Base-by-base conservation (phyloP, 2,329 filamentous ascomycete genomes). In the Cordyceps farinosa region DNA sequence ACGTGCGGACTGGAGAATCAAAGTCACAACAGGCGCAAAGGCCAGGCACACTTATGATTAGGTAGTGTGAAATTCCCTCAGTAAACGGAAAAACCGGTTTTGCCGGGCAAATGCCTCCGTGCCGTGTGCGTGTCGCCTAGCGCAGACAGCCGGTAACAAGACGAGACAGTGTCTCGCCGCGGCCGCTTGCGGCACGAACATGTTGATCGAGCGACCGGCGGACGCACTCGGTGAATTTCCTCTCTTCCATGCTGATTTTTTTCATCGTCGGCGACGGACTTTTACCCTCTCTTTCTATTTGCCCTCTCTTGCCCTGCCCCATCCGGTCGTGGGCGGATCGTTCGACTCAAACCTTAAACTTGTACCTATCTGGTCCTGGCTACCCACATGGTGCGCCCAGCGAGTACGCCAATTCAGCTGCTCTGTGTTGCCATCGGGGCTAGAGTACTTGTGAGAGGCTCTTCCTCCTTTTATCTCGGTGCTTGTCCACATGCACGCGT, bases 331-430 rank as follows among this genome's bases (percentile, higher is more conserved):
- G 34, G 36, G 32, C 15, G 40, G 36, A 52, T 44, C 47, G 47
- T 60, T 51, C 57, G 57, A 60, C 36, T 2, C 54, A 60, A 60
- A 60, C 57, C 57, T 60, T 60, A 60, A 55, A 36, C 17, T 3
- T 45, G 10, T 38, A 38, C 42, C n/a, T 27, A 30, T 38, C 10
- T 44, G 42, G 29, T 27, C 32, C 40, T 13, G 34, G 15, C 29
- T 10, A 38, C 56, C 56, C 56, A 59, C 56, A 51, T 40, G 22
- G 44, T 17, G 13, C n/a, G 57, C 45, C 34, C 55, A 44, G 42
- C 50, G 10, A 38, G 50, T 22, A 5, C 50, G 5, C 3, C 47
- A 22, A 22, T 48, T 42, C 34, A 60, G 36, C 45, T 60, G 17
- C 29, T 45, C 29, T 56, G 9, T n/a, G n/a, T 32, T 56, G 56